Evolutionary conservation across 2,329 filamentous ascomycete species (phyloP), one percentile per base, ranked within the genome.

Genomic region (Samsoniella hepiali): DNA sequence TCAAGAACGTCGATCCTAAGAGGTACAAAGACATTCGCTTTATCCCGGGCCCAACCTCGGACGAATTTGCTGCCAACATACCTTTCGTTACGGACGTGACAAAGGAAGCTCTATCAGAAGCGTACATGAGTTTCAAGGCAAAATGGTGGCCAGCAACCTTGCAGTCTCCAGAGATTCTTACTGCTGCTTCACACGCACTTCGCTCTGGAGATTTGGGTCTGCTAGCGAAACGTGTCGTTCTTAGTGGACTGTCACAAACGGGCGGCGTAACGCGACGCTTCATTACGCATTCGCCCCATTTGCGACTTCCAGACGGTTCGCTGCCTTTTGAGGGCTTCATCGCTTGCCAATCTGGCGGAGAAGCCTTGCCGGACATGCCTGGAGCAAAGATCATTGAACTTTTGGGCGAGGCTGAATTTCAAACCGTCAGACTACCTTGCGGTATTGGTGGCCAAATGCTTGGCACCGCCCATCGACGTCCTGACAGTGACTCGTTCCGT

Each of bases 311-410:
- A 27, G 59, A 65, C 53, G 67, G 65, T 8, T 34, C 27, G 29
- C 15, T 65, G 34, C 65, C 67, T 0, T 67, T 68, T 50, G 63
- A 67, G 10, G 67, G 60, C 6, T 67, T 55, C 44, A 56, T 65
- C 13, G 65, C 67, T 11, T 68, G 67, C n/a, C 65, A 68, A 13
- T 68, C 65, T 27, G 67, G 67, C 27, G 67, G 65, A 0, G 61
- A 58, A 5, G 63, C 64, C 3, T 45, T 55, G 51, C 51, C 51
- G 1, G 34, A 55, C 51, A n/a, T 55, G 4, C 32, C 17, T 1
- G 34, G n/a, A 1, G 34, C 34, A 5, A 55, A 55, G 6, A 55
- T 38, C 5, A 55, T 55, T 15, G 34, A 55, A 8, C 61, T 67
- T 9, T 38, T 68, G 7, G 64, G 67, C 1, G 67, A 68, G 50